These are phyloP conservation scores for Coleophoma eucalyptorum DNA, from an alignment of 2,329 filamentous ascomycete species.

Conservation along the genomic window DNA sequence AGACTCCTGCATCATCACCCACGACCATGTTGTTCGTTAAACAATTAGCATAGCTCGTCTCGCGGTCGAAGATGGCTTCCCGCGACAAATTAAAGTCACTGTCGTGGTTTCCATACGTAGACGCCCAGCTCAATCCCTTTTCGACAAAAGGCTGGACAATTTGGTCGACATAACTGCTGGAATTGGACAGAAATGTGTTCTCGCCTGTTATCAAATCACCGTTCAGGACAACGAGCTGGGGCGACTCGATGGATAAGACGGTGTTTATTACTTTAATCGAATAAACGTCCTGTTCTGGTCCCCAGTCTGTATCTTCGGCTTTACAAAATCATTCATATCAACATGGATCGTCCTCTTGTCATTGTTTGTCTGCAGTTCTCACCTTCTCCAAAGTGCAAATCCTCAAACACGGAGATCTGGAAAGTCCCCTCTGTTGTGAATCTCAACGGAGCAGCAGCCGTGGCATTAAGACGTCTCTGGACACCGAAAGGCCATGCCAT, in stretches of 20 bases:
- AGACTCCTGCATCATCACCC: constrained; percentile 34
- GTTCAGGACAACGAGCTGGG: constrained; percentile 63
- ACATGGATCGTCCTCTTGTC: neutral
- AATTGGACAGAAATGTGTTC: constrained; percentile 51
- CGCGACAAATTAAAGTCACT: constrained; percentile 53
- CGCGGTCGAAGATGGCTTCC: constrained; percentile 33
- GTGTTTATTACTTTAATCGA: constrained; percentile 52
- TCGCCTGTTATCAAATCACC: constrained; percentile 71
- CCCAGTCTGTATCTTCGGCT: constrained; percentile 28
- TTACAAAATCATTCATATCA: neutral
- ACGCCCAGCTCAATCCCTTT: constrained; percentile 56
- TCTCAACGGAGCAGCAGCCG: neutral
- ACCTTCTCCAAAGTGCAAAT: constrained; percentile 67
- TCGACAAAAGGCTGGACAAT: constrained; percentile 55
- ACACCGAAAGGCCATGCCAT: no score
- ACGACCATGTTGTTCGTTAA: constrained; percentile 39
- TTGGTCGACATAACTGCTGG: constrained; percentile 53
- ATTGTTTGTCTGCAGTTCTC: neutral
- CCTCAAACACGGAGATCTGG: constrained; percentile 54
- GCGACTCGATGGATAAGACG: constrained; percentile 52
- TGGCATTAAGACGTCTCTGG: no score
- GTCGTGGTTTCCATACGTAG: constrained; percentile 71
- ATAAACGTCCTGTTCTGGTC: constrained; percentile 50
- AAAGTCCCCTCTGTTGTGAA: constrained; percentile 5
- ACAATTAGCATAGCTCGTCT: constrained; percentile 30